phyloP scores from a whole-genome alignment of 2,329 filamentous ascomycete genomes.

The Beauveria pseudobassiana region DNA sequence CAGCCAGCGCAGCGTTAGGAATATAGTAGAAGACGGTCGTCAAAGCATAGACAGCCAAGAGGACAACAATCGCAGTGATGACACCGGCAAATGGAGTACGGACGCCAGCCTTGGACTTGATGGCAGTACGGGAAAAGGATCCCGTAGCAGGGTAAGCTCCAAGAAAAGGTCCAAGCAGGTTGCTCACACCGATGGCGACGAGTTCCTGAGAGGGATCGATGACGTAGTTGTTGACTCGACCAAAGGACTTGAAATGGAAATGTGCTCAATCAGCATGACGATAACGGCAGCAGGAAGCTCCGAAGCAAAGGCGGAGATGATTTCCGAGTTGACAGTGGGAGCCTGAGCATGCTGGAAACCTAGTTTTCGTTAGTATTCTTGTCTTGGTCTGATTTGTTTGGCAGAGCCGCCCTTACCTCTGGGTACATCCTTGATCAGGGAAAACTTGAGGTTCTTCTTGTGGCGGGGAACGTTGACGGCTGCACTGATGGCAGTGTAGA shows the following conservation, averaged over 20 bases:
- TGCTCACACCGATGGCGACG: constrained; percentile 86
- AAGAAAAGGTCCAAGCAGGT: constrained; percentile 84
- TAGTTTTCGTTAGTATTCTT: constrained; percentile 17
- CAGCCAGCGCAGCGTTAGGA: constrained; percentile 69
- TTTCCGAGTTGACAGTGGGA: constrained; percentile 56
- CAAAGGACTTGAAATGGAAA: constrained; percentile 95
- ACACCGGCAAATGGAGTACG: constrained; percentile 85
- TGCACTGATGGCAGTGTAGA: constrained; percentile 73
- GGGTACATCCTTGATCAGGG: constrained; percentile 60
- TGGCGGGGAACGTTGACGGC: constrained; percentile 55
- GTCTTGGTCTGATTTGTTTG: neutral
- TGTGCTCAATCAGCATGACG: constrained; percentile 93
- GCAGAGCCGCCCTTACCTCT: constrained; percentile 40
- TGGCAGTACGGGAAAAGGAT: constrained; percentile 92
- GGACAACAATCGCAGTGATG: constrained; percentile 76
- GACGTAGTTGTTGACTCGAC: constrained; percentile 89
- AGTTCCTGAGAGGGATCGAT: constrained; percentile 95
- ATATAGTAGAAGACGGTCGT: constrained; percentile 92
- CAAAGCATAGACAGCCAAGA: constrained; percentile 84
- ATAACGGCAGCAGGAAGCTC: constrained; percentile 83
- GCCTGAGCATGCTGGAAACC: constrained; percentile 75
- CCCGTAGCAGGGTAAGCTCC: constrained; percentile 90
- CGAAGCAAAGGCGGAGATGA: constrained; percentile 61
- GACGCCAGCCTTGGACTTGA: constrained; percentile 94
- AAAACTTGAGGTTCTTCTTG: constrained; percentile 49